Conservation (phyloP, 768 basidiomycete genomes). For the Trametes gibbosa region DNA sequence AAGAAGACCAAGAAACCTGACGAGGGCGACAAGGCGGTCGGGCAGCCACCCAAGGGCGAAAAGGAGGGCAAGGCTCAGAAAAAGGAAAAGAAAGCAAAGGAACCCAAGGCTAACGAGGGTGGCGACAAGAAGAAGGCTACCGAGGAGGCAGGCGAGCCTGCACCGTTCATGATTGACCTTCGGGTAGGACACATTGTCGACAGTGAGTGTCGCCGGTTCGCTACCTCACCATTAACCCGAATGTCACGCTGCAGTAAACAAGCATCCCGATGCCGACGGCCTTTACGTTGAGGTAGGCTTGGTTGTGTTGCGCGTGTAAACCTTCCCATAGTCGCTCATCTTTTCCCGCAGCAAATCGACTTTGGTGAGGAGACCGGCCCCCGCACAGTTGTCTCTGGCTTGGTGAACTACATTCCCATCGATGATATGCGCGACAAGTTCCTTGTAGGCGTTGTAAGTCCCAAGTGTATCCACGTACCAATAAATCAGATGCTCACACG, state of each 20-base stretch:
- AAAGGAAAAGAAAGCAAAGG: conserved; percentile 27
- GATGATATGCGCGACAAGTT: conserved; percentile 87
- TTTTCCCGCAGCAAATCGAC: conserved; percentile 77
- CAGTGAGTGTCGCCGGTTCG: conserved; percentile 46
- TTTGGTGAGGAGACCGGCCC: conserved; percentile 94
- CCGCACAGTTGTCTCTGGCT: conserved; percentile 92
- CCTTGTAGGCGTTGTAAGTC: conserved; percentile 76
- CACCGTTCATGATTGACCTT: conserved; percentile 96
- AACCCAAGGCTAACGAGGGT: conserved; percentile 17
- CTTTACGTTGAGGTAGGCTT: conserved; percentile 85
- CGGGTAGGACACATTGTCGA: conserved; percentile 92
- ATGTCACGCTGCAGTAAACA: conserved; percentile 60
- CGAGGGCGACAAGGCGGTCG: conserved; percentile 19
- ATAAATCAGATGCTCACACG: not conserved
- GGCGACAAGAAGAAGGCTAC: conserved; percentile 32
- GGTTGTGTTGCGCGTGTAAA: not conserved
- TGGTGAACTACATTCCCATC: conserved; percentile 95
- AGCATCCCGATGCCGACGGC: conserved; percentile 96
- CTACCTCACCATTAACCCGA: not conserved
- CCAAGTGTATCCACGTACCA: not conserved
- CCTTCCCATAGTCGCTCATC: not conserved
- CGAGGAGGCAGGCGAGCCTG: conserved; percentile 75
- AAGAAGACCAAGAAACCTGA: conserved; percentile 37
- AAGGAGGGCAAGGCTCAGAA: conserved; percentile 44
- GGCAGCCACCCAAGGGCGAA: conserved; percentile 61